These are phyloP conservation scores for Irpex sp. DNA, from an alignment of 1,284 basidiomycete species.

Conservation along the genomic window DNA sequence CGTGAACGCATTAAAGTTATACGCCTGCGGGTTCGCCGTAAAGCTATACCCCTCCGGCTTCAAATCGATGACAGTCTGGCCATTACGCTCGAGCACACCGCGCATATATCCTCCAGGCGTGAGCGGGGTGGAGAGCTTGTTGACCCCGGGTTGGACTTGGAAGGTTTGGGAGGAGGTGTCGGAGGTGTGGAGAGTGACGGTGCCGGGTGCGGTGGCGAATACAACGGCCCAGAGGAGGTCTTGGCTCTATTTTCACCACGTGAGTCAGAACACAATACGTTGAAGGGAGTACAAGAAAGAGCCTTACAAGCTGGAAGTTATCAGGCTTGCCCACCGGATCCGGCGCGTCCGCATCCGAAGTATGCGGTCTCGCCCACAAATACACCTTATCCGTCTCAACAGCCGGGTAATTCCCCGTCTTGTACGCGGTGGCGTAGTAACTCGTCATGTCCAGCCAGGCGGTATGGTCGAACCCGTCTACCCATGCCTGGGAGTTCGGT, in stretches of 20 bases:
- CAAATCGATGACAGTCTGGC: constrained; percentile 48
- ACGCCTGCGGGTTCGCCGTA: constrained; percentile 45
- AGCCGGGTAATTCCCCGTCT: constrained; percentile 64
- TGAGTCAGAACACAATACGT: neutral
- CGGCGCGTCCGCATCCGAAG: constrained; percentile 46
- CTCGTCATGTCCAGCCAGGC: constrained; percentile 63
- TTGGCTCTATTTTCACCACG: constrained; percentile 29
- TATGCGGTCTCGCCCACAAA: constrained; percentile 75
- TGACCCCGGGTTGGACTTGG: constrained; percentile 53
- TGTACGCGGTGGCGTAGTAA: constrained; percentile 76
- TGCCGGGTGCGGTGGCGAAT: constrained; percentile 52
- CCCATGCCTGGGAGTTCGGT: constrained; percentile 40
- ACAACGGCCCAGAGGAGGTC: constrained; percentile 69
- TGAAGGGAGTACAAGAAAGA: neutral
- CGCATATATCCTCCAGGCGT: constrained; percentile 56
- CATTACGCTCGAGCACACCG: constrained; percentile 53
- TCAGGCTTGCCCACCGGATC: constrained; percentile 54
- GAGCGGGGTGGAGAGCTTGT: constrained; percentile 63
- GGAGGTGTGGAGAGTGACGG: constrained; percentile 50
- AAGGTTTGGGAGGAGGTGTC: constrained; percentile 43
- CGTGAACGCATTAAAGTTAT: constrained; percentile 68
- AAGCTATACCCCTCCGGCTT: constrained; percentile 49
- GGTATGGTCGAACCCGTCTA: constrained; percentile 32
- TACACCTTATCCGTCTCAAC: constrained; percentile 65
- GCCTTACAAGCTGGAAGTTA: constrained; percentile 48